These are phyloP conservation scores for Xylariales sp. DNA, from an alignment of 2,329 filamentous ascomycete genomes.

Conservation along the genomic window DNA sequence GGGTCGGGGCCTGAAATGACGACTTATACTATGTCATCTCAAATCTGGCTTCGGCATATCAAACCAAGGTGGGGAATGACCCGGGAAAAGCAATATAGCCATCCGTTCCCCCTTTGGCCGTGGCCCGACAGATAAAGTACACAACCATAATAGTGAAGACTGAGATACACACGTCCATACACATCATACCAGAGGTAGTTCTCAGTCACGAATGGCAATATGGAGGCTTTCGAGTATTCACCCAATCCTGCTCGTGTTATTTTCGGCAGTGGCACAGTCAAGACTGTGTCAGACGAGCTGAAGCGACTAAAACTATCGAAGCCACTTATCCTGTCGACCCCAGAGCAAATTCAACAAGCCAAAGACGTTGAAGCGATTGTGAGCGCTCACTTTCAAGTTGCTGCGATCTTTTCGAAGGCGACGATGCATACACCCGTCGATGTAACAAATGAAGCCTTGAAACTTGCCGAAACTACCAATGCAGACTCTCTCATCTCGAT, in stretches of 20 bases:
- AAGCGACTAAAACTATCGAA: slow-evolving; percentile 39
- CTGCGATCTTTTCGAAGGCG: slow-evolving; percentile 43
- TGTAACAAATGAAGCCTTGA: slow-evolving; percentile 42
- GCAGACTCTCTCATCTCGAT: slow-evolving; percentile 56
- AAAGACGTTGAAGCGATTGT: slow-evolving; percentile 14
- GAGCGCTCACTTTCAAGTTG: slow-evolving; percentile 14
- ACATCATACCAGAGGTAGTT: too few relatives aligned
- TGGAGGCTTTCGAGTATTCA: slow-evolving; percentile 54
- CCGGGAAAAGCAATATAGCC: too few relatives aligned
- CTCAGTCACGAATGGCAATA: too few relatives aligned
- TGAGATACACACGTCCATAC: too few relatives aligned
- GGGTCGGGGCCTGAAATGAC: too few relatives aligned
- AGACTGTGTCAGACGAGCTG: slow-evolving; percentile 40
- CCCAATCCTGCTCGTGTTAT: slow-evolving; percentile 47
- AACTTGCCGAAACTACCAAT: slow-evolving; percentile 34
- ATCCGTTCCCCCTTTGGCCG: too few relatives aligned
- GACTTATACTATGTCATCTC: too few relatives aligned
- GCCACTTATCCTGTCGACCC: slow-evolving; percentile 53
- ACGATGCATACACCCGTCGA: slow-evolving; percentile 57
- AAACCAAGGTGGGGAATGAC: too few relatives aligned
- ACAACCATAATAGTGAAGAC: too few relatives aligned
- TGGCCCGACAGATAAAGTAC: too few relatives aligned
- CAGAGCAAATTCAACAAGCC: slow-evolving; percentile 43
- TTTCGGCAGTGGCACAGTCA: slow-evolving; percentile 51
- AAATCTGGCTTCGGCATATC: too few relatives aligned